These are phyloP conservation scores for Conringia planisiliqua DNA, from an alignment of 345 rosid genomes.

Conservation along the genomic window DNA sequence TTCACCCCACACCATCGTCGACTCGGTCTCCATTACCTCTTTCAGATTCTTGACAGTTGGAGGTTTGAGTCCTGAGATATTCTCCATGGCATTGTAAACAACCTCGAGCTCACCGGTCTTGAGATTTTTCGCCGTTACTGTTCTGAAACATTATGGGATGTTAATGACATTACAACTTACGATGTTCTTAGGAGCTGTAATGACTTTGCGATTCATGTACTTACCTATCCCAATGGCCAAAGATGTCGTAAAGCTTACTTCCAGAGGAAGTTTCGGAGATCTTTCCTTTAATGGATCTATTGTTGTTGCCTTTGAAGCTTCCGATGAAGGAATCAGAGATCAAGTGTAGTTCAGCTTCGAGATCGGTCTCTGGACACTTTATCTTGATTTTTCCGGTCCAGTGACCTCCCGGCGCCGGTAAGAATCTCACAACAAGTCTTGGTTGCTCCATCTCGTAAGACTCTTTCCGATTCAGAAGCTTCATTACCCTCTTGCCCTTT, in stretches of 20 bases:
- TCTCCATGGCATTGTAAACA: conserved; percentile 62
- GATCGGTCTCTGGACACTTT: conserved; percentile 53
- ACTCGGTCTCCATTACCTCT: conserved; percentile 54
- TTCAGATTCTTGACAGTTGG: conserved; percentile 49
- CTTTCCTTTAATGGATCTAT: conserved; percentile 58
- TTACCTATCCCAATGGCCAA: conserved; percentile 87
- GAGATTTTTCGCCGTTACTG: conserved; percentile 49
- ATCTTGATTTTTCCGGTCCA: conserved; percentile 69
- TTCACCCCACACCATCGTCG: conserved; percentile 63
- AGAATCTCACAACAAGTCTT: conserved; percentile 47
- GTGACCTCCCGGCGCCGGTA: conserved; percentile 52
- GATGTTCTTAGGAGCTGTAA: background rate
- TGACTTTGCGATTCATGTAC: background rate
- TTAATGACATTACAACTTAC: background rate
- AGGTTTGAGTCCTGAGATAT: conserved; percentile 45
- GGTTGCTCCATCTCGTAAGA: conserved; percentile 79
- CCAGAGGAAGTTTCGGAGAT: conserved; percentile 45
- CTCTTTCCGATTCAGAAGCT: conserved; percentile 53
- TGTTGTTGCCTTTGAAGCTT: conserved; percentile 38
- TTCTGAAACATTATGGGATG: conserved; percentile 35
- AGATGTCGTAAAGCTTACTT: conserved; percentile 43
- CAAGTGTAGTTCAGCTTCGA: conserved; percentile 71
- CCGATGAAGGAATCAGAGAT: conserved; percentile 37
- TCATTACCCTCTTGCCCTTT: conserved; percentile 56
- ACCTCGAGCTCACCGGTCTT: conserved; percentile 42